phyloP scores from a whole-genome alignment of 2,329 filamentous ascomycete species.

The Ophiostoma himal-ulmi region DNA sequence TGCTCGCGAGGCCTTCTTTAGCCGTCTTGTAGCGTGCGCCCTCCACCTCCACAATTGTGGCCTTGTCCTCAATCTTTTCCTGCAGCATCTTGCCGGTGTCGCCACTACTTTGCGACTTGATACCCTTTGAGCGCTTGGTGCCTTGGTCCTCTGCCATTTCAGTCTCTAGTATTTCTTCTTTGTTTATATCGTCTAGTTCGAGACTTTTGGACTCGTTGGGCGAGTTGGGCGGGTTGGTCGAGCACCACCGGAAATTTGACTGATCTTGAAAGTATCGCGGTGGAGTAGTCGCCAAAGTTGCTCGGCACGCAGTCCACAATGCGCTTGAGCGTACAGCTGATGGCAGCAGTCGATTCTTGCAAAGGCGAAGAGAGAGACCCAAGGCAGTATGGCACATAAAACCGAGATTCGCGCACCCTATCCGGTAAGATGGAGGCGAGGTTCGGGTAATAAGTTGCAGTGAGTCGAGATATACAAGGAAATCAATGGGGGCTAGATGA shows the following conservation, averaged over 20 bases:
- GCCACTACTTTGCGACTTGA: slow-evolving; percentile 10
- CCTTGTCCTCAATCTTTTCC: background rate
- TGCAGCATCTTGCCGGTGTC: background rate
- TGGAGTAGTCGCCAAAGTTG: background rate
- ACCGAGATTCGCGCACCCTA: background rate
- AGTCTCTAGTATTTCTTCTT: background rate
- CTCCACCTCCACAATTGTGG: slow-evolving; percentile 29
- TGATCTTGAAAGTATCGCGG: background rate
- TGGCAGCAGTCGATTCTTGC: background rate
- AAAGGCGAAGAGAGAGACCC: background rate
- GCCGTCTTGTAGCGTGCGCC: slow-evolving; percentile 48
- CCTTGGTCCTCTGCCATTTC: slow-evolving; percentile 2
- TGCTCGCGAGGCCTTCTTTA: slow-evolving; percentile 52
- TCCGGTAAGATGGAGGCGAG: background rate
- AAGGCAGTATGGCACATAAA: background rate
- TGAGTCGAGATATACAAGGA: background rate
- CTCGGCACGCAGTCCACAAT: background rate
- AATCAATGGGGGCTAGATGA: background rate
- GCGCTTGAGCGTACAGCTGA: background rate
- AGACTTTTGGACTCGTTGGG: background rate
- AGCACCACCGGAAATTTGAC: background rate
- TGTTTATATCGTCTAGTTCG: background rate
- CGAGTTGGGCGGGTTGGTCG: background rate
- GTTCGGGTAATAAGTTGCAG: background rate
- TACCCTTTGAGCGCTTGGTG: slow-evolving; percentile 12